Conservation (phyloP, 306 rosid species). For the Cucumis sativus region DNA sequence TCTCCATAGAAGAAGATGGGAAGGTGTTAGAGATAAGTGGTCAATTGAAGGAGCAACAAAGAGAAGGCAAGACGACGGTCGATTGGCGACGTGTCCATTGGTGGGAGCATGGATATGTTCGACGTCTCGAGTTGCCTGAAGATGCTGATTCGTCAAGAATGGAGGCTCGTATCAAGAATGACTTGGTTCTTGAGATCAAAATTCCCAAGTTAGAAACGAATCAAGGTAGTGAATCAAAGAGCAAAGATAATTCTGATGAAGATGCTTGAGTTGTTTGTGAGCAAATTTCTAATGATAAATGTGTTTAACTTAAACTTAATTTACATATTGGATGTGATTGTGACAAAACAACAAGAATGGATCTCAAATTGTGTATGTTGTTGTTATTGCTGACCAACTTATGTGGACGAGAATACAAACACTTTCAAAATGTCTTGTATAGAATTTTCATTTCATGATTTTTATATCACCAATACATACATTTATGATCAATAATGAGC, state of each 20-base stretch:
- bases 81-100: constrained; percentile 83
- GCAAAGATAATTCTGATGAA: constrained; percentile 10
- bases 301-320: neutral
- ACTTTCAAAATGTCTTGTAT: neutral
- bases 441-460: neutral
- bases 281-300: neutral
- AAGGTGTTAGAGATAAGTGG: constrained; percentile 82
- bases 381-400: neutral
- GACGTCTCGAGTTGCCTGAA: constrained; percentile 88
- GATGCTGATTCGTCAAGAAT: constrained; percentile 70
- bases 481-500: no score
- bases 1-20: constrained; percentile 54
- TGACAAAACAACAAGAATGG: neutral
- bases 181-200: constrained; percentile 41
- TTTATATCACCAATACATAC: no score
- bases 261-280: neutral
- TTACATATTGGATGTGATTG: neutral
- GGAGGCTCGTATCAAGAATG: constrained; percentile 47
- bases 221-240: constrained; percentile 24
- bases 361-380: neutral
- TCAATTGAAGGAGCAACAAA: constrained; percentile 43
- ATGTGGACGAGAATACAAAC: neutral
- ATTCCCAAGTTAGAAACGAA: constrained; percentile 40
- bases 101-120: constrained; percentile 89
- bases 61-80: constrained; percentile 27